Evolutionary conservation across 2,329 filamentous ascomycete genomes (phyloP).

Genomic region (Aspergillus tubingensis): DNA sequence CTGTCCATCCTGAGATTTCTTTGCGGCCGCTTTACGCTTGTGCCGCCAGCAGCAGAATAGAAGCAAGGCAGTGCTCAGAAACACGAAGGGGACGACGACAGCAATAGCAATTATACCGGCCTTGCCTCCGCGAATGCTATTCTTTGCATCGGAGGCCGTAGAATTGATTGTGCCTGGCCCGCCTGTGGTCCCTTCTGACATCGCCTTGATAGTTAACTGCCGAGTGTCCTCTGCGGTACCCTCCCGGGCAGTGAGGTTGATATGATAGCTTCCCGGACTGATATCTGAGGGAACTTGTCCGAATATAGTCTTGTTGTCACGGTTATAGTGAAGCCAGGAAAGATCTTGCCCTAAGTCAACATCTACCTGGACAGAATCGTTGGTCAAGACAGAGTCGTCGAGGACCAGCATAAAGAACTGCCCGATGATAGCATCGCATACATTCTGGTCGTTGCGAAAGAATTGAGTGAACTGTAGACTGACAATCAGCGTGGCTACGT

Average conservation of each 20-base stretch:
- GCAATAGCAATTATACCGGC: conserved; percentile 42
- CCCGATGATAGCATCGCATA: conserved; percentile 53
- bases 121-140: conserved; percentile 30
- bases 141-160: conserved; percentile 21
- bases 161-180: conserved; percentile 19
- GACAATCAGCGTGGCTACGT: conserved; percentile 61
- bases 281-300: conserved; percentile 51
- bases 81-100: conserved; percentile 37
- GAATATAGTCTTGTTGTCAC: conserved; percentile 45
- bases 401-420: conserved; percentile 52
- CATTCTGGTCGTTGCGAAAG: conserved; percentile 47
- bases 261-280: conserved; percentile 41
- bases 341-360: conserved; percentile 47
- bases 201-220: conserved; percentile 45
- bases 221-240: conserved; percentile 44
- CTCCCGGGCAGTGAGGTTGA: conserved; percentile 48
- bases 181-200: conserved; percentile 24
- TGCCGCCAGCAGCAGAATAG: conserved; percentile 40
- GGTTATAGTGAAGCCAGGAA: conserved; percentile 55
- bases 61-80: conserved; percentile 30
- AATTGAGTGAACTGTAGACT: conserved; percentile 47
- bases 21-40: conserved; percentile 27
- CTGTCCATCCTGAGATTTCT: conserved; percentile 25
- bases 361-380: conserved; percentile 44
- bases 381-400: conserved; percentile 44